Base-by-base conservation (phyloP, 2,329 filamentous ascomycete species). In the Cladophialophora immunda region DNA sequence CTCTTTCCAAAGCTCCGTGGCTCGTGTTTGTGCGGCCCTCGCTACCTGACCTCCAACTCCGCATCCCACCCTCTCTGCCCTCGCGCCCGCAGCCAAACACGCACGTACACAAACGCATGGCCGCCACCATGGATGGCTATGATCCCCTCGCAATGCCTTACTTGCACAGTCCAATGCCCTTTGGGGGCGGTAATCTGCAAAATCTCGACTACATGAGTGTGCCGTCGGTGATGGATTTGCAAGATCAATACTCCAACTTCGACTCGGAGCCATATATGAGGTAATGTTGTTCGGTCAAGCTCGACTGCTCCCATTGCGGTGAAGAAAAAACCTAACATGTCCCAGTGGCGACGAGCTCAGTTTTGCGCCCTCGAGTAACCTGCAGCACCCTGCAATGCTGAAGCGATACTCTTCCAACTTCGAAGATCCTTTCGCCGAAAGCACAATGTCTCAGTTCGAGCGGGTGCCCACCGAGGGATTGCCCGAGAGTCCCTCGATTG, bases 61-160 rank as follows among this genome's bases (percentile, higher is more conserved):
- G 36, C 57, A 57, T n/a, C 36, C 58, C 30, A 34, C 36, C 29
- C 6, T 34, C 6, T 34, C 58, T n/a, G 9, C 54, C 30, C 55
- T 50, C 47, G 22, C 54, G 38, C 34, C 34, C 41, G 30, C 45
- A 50, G 45, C 19, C 45, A 32, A 11, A 34, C 32, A 34, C 32
- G 4, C 32, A 53, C 17, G 15, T 9, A 34, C 53, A 32, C 58
- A 53, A 25, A 25, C 59, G 29, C 32, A 71, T 72, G 70, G 65
- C 71, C 53, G 65, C 65, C 72, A 76, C 73, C 68, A 83, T 83
- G 81, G 86, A 87, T 74, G 82, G 84, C 76, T 88, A 85, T 78
- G 86, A 88, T 76, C 85, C 84, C 71, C 84, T 85, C 78, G 82
- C 84, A 76, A 87, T 89, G 86, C 85, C 85, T n/a, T 89, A 88